Percentiles rank a stretch among this genome's conserved stretches.
Evolutionary conservation across 495 filamentous ascomycete genomes (phyloP).

Genomic region (Halenospora varia): DNA sequence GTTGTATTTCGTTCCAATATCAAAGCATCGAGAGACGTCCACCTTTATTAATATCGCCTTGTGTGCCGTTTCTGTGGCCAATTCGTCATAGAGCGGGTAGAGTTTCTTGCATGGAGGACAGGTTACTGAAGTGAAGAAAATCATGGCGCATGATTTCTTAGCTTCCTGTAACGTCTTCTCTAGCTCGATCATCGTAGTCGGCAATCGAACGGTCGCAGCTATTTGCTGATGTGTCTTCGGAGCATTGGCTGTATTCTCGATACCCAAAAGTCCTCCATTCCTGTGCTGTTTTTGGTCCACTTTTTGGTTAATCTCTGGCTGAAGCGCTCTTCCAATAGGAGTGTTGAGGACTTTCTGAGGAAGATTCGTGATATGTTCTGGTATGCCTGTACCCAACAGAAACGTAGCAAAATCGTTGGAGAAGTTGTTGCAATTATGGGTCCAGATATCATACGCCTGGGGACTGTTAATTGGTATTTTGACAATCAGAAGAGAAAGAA

Average conservation of each 20-base stretch:
- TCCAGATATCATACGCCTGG: conserved; percentile 76
- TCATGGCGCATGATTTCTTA: conserved; percentile 64
- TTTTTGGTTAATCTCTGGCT: conserved; percentile 72
- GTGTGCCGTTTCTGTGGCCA: conserved; percentile 69
- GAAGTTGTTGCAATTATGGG: conserved; percentile 99
- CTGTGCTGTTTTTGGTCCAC: conserved; percentile 62
- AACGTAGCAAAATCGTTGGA: conserved; percentile 91
- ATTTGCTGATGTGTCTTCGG: conserved; percentile 28
- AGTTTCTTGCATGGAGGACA: conserved; percentile 82
- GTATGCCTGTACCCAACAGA: conserved; percentile 84
- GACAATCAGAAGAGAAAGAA: conserved; percentile 8
- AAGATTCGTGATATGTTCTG: conserved; percentile 81
- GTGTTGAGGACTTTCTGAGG: conserved; percentile 84
- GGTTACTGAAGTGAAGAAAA: conserved; percentile 90
- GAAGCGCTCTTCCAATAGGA: conserved; percentile 86
- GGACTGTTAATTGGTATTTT: conserved; percentile 5
- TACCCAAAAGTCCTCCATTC: conserved; percentile 44
- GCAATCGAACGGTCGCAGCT: conserved; percentile 30
- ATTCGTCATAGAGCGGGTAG: conserved; percentile 77
- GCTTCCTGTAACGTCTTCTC: conserved; percentile 55
- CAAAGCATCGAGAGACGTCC: conserved; percentile 63
- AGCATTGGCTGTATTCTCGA: conserved; percentile 31
- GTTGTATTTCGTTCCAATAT: conserved; percentile 61
- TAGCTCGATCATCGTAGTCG: conserved; percentile 49
- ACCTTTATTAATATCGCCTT: conserved; percentile 78